These are phyloP conservation scores for Wickerhamiella occidentalis DNA, from an alignment of 805 yeast genomes.

Conservation along the genomic window DNA sequence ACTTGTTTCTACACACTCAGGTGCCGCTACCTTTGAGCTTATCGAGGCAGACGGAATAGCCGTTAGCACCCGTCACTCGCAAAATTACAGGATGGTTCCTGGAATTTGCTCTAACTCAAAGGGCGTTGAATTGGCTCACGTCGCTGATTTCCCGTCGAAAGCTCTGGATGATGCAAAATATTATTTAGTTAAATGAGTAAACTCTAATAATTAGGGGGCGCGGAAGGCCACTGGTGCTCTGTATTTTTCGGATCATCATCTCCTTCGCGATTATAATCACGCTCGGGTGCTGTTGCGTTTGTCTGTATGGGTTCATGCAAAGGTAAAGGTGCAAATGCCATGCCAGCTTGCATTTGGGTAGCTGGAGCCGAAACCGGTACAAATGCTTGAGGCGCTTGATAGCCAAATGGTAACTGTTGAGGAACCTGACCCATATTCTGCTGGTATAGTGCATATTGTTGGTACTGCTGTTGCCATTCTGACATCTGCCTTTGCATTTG, in stretches of 20 bases:
- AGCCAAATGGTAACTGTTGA: background rate
- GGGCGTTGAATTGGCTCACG: constrained; percentile 61
- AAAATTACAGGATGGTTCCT: constrained; percentile 39
- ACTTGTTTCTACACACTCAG: constrained; percentile 86
- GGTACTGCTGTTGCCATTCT: constrained; percentile 8
- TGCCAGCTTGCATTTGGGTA: background rate
- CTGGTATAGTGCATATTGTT: constrained; percentile 6
- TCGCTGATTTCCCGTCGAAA: constrained; percentile 62
- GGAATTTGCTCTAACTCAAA: constrained; percentile 69
- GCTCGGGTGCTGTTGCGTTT: background rate
- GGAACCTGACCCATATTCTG: constrained; percentile 2
- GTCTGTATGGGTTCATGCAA: background rate
- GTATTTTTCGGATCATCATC: background rate
- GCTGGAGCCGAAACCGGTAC: background rate
- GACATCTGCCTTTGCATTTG: constrained; percentile 3
- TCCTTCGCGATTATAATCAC: background rate
- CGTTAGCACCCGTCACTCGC: constrained; percentile 12
- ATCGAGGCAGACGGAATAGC: constrained; percentile 24
- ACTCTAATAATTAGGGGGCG: background rate
- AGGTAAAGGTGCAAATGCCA: background rate
- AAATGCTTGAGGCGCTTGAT: background rate
- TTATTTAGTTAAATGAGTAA: background rate
- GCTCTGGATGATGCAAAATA: constrained; percentile 2
- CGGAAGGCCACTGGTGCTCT: constrained; percentile 4
- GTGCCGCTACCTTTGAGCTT: constrained; percentile 38